Evolutionary conservation across 495 filamentous ascomycete species (phyloP).

Genomic region (Aspergillus haitiensis): DNA sequence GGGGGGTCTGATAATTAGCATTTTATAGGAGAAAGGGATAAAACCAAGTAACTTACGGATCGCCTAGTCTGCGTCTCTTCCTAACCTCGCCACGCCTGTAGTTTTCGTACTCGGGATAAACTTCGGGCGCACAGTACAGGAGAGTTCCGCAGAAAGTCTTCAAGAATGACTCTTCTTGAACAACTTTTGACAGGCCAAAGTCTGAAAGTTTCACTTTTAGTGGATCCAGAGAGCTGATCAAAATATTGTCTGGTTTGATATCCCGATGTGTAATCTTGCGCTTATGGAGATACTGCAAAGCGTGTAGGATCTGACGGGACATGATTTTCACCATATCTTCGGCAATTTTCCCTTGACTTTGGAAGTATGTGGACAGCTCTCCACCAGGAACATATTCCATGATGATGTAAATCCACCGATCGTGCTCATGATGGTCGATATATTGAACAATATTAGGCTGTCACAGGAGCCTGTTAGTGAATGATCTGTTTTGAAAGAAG

Average conservation of each 20-base stretch:
- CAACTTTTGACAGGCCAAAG: slow-evolving; percentile 92
- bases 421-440: slow-evolving; percentile 77
- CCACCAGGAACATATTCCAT: slow-evolving; percentile 92
- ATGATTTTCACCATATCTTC: slow-evolving; percentile 71
- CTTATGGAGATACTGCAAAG: slow-evolving; percentile 82
- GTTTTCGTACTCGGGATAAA: slow-evolving; percentile 78
- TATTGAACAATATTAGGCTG: slow-evolving; percentile 90
- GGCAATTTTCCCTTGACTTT: slow-evolving; percentile 55
- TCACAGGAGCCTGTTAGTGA: slow-evolving; percentile 12
- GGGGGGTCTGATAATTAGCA: slow-evolving; percentile 37
- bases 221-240: slow-evolving; percentile 71
- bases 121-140: slow-evolving; percentile 93
- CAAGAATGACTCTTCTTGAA: slow-evolving; percentile 85
- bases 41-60: slow-evolving; percentile 39
- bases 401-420: slow-evolving; percentile 81
- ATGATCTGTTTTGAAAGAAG: too few relatives aligned
- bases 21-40: neutral
- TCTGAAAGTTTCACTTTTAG: slow-evolving; percentile 88
- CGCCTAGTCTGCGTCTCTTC: slow-evolving; percentile 55
- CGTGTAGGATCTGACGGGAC: slow-evolving; percentile 73
- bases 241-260: slow-evolving; percentile 96
- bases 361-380: slow-evolving; percentile 75
- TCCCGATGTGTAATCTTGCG: slow-evolving; percentile 92
- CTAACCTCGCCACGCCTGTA: slow-evolving; percentile 43
- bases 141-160: slow-evolving; percentile 96